Evolutionary conservation across 306 rosid genomes (phyloP).

Genomic region (Ochetophila trinervis): DNA sequence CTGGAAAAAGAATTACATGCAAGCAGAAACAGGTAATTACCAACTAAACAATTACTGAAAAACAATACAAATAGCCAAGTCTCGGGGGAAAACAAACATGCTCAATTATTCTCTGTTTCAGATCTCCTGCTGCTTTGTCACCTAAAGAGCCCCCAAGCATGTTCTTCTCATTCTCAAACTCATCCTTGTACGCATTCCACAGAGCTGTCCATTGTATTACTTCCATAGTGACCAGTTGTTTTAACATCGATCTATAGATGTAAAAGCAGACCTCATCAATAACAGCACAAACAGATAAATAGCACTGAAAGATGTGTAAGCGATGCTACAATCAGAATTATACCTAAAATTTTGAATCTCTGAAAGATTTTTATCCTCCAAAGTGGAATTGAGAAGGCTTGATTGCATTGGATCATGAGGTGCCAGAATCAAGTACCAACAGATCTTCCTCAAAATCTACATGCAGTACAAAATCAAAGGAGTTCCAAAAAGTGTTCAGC

Average conservation of each 20-base stretch:
- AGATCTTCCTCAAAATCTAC: slow-evolving; percentile 81
- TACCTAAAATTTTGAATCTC: slow-evolving; percentile 77
- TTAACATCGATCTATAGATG: slow-evolving; percentile 57
- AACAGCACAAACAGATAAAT: slow-evolving; percentile 17
- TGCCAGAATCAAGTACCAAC: slow-evolving; percentile 81
- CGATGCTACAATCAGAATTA: background rate
- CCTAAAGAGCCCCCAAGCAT: slow-evolving; percentile 72
- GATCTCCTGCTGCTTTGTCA: slow-evolving; percentile 87
- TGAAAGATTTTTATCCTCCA: slow-evolving; percentile 85
- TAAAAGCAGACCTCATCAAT: background rate
- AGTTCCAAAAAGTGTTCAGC: background rate
- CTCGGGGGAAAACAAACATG: slow-evolving; percentile 46
- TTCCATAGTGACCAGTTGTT: slow-evolving; percentile 88
- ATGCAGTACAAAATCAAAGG: slow-evolving; percentile 15
- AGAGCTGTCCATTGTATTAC: slow-evolving; percentile 84
- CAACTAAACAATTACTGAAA: background rate
- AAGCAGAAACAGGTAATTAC: slow-evolving; percentile 1
- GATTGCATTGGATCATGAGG: slow-evolving; percentile 94
- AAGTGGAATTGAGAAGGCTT: slow-evolving; percentile 82
- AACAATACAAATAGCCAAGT: background rate
- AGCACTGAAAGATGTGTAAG: background rate
- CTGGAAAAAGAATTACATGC: slow-evolving; percentile 34
- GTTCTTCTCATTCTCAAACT: slow-evolving; percentile 69
- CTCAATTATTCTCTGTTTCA: slow-evolving; percentile 77
- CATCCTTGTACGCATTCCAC: slow-evolving; percentile 75